Base-by-base conservation (phyloP, 2,329 filamentous ascomycete species). In the Cadophora luteo-olivacea region DNA sequence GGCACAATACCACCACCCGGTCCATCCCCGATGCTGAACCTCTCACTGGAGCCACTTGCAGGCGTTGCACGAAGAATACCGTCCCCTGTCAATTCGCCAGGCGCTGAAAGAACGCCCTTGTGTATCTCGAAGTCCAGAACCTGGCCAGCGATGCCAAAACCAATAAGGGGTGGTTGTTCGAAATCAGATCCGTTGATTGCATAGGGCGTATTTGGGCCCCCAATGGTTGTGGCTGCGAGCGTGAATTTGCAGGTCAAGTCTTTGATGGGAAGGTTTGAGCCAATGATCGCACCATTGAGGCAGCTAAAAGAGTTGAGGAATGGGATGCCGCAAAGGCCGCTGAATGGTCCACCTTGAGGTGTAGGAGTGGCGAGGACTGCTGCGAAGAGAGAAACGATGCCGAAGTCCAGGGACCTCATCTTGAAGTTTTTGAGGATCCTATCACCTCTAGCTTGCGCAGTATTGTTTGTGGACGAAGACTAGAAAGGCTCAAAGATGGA, bases 191-290 rank as follows among this genome's bases (percentile, higher is more conserved):
- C 57, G 11, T 60, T 19, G 36, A 60, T 45, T 22, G 36, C 57
- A 22, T 60, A 60, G 1, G 57, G 57, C n/a, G 29, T 45, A 16
- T 38, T 60, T 8, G n/a, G 38, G 6, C 57, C 36, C 4, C 33
- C 36, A 1, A 60, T 19, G 2, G 6, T 11, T 9, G n/a, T 45
- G 4, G 57, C 38, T 41, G 36, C 38, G 11, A 60, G 36, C 5
- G 57, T 60, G 36, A 60, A 60, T n/a, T 45, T 41, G 22, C 57
- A 60, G 36, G 33, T 24, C 3, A 60, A 29, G 9, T 38, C 38
- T 11, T 36, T 60, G 36, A 45, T 60, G n/a, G 57, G 57, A 16
- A 49, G 45, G 45, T 49, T 49, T 22, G 19, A n/a, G 19, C 45
- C 45, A 19, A 49, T 11, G n/a, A 49, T 22, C 5, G 6, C 45